Evolutionary conservation across 441 rosid species (phyloP).

Genomic region (Populus hybrid): DNA sequence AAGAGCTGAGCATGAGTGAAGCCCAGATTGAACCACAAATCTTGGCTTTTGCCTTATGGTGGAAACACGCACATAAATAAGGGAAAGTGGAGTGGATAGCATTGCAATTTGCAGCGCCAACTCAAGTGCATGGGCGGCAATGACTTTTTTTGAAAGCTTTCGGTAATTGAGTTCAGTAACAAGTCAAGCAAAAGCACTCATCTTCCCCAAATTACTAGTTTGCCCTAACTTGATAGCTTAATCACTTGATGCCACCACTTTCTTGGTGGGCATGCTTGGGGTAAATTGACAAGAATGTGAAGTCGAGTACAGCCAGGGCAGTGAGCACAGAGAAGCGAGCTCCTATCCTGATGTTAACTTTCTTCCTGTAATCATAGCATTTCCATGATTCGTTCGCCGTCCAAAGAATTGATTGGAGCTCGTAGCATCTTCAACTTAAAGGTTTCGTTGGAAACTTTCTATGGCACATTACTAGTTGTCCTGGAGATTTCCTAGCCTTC

Average conservation of each 20-base stretch:
- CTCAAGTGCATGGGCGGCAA: constrained; percentile 5
- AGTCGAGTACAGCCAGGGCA: background rate
- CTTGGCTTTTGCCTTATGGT: background rate
- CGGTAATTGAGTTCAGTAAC: background rate
- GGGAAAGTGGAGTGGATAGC: background rate
- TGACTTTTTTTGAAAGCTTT: constrained; percentile 7
- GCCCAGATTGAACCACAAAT: background rate
- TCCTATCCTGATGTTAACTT: background rate
- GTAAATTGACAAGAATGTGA: background rate
- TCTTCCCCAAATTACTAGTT: background rate
- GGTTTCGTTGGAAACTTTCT: background rate
- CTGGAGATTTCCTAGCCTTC: background rate
- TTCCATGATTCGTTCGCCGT: background rate
- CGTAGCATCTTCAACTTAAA: background rate
- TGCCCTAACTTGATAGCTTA: background rate
- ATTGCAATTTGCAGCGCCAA: background rate
- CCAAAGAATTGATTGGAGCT: background rate
- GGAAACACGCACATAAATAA: background rate
- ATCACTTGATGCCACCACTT: background rate
- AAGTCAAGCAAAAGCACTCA: background rate
- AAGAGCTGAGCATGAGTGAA: background rate
- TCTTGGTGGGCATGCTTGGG: background rate
- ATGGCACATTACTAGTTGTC: background rate
- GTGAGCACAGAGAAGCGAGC: background rate
- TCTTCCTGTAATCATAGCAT: background rate